Percentiles rank a stretch among this genome's conserved stretches.
These are phyloP conservation scores for Ustilago nuda DNA, from an alignment of 1,284 basidiomycete species.

Conservation along the genomic window DNA sequence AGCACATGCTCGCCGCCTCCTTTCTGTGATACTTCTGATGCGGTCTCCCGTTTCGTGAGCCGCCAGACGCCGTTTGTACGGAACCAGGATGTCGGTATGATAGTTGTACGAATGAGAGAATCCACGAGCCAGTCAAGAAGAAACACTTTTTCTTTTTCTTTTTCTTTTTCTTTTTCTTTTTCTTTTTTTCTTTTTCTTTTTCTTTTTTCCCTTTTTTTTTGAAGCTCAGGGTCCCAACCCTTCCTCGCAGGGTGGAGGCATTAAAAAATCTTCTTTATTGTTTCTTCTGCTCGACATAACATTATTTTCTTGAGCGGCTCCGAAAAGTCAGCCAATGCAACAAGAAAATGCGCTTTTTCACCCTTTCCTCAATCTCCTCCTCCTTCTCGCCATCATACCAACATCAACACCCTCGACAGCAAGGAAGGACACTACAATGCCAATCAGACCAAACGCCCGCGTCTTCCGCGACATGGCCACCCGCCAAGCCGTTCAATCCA, in stretches of 20 bases:
- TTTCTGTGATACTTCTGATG: too few relatives aligned
- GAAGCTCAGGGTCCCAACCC: conserved; percentile 7
- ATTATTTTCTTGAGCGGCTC: conserved; percentile 7
- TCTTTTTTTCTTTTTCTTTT: background rate
- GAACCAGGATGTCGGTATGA: background rate
- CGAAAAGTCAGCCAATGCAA: conserved; percentile 6
- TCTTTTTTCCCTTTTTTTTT: background rate
- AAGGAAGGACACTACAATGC: conserved; percentile 32
- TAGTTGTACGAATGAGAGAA: background rate
- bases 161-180: background rate
- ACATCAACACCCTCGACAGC: background rate
- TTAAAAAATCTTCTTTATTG: background rate
- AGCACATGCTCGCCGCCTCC: background rate
- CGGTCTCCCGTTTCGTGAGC: too few relatives aligned
- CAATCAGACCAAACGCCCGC: conserved; percentile 58
- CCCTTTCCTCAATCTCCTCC: background rate
- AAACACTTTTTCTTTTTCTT: background rate
- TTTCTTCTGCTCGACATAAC: background rate
- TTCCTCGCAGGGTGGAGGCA: conserved; percentile 9
- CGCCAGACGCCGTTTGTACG: background rate
- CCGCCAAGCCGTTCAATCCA: conserved; percentile 65
- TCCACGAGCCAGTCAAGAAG: background rate
- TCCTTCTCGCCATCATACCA: conserved; percentile 1
- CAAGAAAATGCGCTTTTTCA: conserved; percentile 6
- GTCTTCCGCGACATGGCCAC: conserved; percentile 66